These are phyloP conservation scores for Trichoderma citrinoviride DNA, from an alignment of 2,329 filamentous ascomycete species.

Conservation along the genomic window DNA sequence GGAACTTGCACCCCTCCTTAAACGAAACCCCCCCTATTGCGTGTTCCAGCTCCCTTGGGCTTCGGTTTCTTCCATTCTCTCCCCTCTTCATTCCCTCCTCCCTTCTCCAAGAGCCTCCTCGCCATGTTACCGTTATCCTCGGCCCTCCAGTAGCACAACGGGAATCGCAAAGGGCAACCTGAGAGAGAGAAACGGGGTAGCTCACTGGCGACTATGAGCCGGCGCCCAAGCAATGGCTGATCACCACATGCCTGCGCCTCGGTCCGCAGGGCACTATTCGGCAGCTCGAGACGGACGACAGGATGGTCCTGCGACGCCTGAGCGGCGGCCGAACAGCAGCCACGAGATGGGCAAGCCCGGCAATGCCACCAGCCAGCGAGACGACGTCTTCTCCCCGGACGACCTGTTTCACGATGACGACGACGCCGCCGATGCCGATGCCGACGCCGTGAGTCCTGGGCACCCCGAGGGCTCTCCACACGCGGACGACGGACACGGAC, in stretches of 20 bases:
- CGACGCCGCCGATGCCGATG: constrained; percentile 16
- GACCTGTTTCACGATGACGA: constrained; percentile 19
- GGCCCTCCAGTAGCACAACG: not conserved
- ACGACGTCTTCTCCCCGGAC: constrained; percentile 24
- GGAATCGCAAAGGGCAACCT: not conserved
- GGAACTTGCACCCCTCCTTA: constrained; percentile 19
- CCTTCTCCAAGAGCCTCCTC: not conserved
- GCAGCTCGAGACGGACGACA: constrained; percentile 18
- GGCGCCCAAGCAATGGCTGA: constrained; percentile 26
- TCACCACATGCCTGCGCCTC: constrained; percentile 23
- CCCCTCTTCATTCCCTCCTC: not conserved
- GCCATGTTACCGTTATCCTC: not conserved
- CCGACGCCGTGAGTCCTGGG: constrained; percentile 5
- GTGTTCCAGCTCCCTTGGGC: not conserved
- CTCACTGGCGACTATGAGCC: constrained; percentile 24
- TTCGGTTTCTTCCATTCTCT: not conserved
- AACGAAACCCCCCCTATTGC: constrained; percentile 1
- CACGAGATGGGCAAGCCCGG: constrained; percentile 48
- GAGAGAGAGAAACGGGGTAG: not conserved
- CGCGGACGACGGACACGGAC: constrained; percentile 22
- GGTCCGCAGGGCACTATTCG: constrained; percentile 18
- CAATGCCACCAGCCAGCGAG: constrained; percentile 33
- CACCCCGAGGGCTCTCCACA: constrained; percentile 5
- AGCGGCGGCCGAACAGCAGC: constrained; percentile 28
- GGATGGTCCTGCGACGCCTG: constrained; percentile 23